Evolutionary conservation across 2,329 filamentous ascomycete species (phyloP), one percentile per base, ranked within the genome.

Genomic region (Colletotrichum tanaceti): DNA sequence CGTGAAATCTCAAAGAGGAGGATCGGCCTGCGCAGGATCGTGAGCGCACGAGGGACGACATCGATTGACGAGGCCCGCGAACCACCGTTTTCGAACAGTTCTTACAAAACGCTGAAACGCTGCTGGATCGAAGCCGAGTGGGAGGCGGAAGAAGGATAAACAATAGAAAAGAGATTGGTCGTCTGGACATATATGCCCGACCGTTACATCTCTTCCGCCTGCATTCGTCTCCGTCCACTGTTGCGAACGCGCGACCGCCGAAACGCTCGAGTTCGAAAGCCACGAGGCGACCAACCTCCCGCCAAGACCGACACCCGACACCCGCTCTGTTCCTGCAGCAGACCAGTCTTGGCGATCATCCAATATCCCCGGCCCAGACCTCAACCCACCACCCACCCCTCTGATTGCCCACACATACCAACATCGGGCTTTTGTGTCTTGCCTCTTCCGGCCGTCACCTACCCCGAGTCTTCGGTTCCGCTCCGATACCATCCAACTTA

Each of bases 221-320:
- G 11, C 52, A 16, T 24, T 13, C 38, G 28, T 41, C 14, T 39
- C 47, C 18, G 10, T 32, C 18, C 24, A 46, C 5, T 13, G 5
- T 16, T 63, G 44, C 38, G 59, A 54, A 35, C 53, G 28, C 65
- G 44, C 46, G 44, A 58, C 65, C 47, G 28, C 28, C 43, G 24
- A n/a, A 43, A 18, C 54, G n/a, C 7, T 16, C 10, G n/a, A 44
- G n/a, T 7, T 16, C 10, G n/a, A 44, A 50, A 38, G 44, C 66
- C 55, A 69, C 66, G 57, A 65, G 66, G 38, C 54, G n/a, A 49
- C 43, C 57, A 52, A 66, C 50, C 52, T 66, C 57, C 22, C 28
- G 66, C 66, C 66, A 69, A 69, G 66, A 66, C 63, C 57, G 54
- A 43, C 63, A 61, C n/a, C 63, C 57, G 54, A 43, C 63, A 61